phyloP scores from a whole-genome alignment of 2,329 filamentous ascomycete genomes.

The Neofusicoccum parvum region DNA sequence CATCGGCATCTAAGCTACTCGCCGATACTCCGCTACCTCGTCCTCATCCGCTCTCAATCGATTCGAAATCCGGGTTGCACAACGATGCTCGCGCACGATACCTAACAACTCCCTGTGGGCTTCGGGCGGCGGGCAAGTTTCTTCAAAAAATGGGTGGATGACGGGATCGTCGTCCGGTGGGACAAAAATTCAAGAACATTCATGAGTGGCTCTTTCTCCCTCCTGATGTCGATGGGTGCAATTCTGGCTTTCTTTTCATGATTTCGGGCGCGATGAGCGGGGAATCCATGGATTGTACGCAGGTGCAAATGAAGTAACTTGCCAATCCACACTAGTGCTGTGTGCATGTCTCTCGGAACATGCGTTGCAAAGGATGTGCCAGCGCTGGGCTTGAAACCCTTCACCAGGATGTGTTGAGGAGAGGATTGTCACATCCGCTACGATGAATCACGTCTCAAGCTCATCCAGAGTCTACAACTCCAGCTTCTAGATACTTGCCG shows the following conservation, averaged over 20 bases:
- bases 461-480: not conserved
- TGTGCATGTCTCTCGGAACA: not conserved
- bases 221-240: constrained; percentile 20
- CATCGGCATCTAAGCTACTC: constrained; percentile 88
- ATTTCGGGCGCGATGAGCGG: constrained; percentile 21
- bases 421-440: not conserved
- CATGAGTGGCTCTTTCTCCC: constrained; percentile 10
- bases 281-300: constrained; percentile 21
- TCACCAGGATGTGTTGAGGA: too few relatives aligned
- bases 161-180: constrained; percentile 16
- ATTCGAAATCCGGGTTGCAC: constrained; percentile 16
- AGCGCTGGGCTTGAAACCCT: not conserved
- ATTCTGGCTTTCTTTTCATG: constrained; percentile 14
- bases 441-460: not conserved
- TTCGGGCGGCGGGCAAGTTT: constrained; percentile 10
- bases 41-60: constrained; percentile 20
- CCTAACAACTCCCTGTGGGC: not conserved
- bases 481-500: not conserved
- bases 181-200: constrained; percentile 12
- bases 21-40: constrained; percentile 33
- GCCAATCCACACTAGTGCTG: constrained; percentile 32
- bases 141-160: constrained; percentile 9
- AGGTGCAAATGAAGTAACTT: constrained; percentile 24
- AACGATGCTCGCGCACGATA: constrained; percentile 17
- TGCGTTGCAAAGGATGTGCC: not conserved